A percentile compares a stretch with the other conserved stretches of the same genome.
phyloP scores from a whole-genome alignment of 2,329 filamentous ascomycete species.

The Arthrobotrys megalospora region DNA sequence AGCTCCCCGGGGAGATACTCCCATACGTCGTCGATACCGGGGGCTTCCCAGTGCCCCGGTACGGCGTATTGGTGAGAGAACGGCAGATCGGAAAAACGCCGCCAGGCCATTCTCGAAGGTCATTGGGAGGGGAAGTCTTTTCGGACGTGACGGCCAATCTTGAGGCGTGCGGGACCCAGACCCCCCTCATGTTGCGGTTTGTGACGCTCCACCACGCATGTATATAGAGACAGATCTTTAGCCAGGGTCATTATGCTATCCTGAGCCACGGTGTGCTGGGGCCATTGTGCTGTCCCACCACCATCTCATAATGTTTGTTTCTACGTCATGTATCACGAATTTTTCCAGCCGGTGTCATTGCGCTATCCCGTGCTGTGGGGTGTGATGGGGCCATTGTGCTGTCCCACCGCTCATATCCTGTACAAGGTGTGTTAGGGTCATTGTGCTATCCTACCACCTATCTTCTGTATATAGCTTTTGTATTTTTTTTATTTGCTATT shows the following conservation, averaged over 20 bases:
- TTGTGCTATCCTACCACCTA: slow-evolving; percentile 11
- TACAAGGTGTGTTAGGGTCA: slow-evolving; percentile 3
- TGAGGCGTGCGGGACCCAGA: slow-evolving; percentile 25
- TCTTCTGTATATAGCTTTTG: neutral
- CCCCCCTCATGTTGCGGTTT: slow-evolving; percentile 19
- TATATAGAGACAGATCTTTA: neutral
- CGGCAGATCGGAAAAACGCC: slow-evolving; percentile 17
- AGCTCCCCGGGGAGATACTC: slow-evolving; percentile 19
- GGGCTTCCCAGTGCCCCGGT: slow-evolving; percentile 16
- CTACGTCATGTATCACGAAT: neutral
- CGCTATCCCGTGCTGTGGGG: slow-evolving; percentile 6
- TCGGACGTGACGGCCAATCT: neutral
- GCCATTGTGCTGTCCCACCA: slow-evolving; percentile 17
- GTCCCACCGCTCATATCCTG: neutral
- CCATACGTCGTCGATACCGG: slow-evolving; percentile 37
- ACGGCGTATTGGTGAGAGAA: slow-evolving; percentile 30
- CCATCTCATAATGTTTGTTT: neutral
- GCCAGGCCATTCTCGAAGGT: slow-evolving; percentile 10
- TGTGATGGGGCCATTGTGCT: slow-evolving; percentile 10
- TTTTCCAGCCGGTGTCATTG: slow-evolving; percentile 1
- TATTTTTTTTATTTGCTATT: neutral
- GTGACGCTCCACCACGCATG: slow-evolving; percentile 10
- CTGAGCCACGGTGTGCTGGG: slow-evolving; percentile 8
- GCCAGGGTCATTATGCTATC: slow-evolving; percentile 1
- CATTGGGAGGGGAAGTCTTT: neutral